Conservation (phyloP, 116 monocot species). For the Phalaenopsis hybrid region DNA sequence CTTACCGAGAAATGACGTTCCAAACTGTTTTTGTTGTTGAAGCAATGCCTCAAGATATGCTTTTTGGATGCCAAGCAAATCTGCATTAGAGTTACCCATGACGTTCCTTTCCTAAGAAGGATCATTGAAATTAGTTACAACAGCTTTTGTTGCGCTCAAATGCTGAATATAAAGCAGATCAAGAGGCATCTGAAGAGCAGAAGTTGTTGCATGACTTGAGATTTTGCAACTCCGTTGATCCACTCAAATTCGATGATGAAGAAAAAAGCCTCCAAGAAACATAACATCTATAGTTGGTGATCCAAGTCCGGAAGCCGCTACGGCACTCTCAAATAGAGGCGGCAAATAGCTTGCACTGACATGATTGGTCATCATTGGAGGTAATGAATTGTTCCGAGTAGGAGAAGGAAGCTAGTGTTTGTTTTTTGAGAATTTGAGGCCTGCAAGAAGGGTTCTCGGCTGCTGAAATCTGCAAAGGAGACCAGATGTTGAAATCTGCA, state of each 20-base stretch:
- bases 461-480: no score
- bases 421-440: no score
- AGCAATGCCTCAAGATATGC: conserved; percentile 43
- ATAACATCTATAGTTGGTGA: conserved; percentile 8
- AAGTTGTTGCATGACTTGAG: conserved; percentile 23
- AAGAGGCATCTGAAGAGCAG: conserved; percentile 46
- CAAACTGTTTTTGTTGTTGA: conserved; percentile 60
- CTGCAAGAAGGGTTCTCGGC: no score
- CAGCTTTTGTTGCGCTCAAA: conserved; percentile 29
- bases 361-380: conserved; percentile 8
- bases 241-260: conserved; percentile 3
- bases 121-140: conserved; percentile 32
- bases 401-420: no score
- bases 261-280: conserved; percentile 12
- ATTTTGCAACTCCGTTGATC: conserved; percentile 8
- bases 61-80: conserved; percentile 53
- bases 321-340: conserved; percentile 21
- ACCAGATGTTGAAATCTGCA: no score
- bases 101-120: conserved; percentile 30
- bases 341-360: conserved; percentile 12
- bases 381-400: background rate
- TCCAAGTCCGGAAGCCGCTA: conserved; percentile 13
- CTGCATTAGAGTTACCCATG: conserved; percentile 36
- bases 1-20: conserved; percentile 36
- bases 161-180: conserved; percentile 47